Percentiles rank a stretch among this genome's conserved stretches.
phyloP scores from a whole-genome alignment of 495 filamentous ascomycete genomes.

The Penicillium bialowiezense region DNA sequence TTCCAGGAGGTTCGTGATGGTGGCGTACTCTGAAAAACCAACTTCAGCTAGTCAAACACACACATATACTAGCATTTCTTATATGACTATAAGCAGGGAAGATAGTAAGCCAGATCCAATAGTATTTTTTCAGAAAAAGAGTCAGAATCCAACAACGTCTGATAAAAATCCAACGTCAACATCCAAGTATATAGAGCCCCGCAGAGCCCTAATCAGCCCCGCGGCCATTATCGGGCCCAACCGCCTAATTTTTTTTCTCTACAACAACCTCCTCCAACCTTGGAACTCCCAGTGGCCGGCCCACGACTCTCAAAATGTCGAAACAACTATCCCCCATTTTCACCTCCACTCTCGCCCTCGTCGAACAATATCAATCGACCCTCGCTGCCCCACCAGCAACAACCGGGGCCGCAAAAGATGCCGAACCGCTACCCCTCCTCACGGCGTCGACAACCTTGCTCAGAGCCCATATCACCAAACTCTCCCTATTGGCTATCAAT shows the following conservation, averaged over 20 bases:
- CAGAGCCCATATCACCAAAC: constrained; percentile 78
- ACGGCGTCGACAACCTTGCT: constrained; percentile 64
- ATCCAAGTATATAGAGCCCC: no score
- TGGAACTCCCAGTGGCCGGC: not conserved
- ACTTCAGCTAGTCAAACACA: no score
- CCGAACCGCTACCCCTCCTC: constrained; percentile 55
- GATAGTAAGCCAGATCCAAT: no score
- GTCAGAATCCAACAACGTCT: no score
- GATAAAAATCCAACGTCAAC: no score
- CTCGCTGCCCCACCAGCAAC: constrained; percentile 21
- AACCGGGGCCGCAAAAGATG: constrained; percentile 35
- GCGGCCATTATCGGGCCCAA: constrained; percentile 21
- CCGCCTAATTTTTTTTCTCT: constrained; percentile 27
- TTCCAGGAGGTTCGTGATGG: no score
- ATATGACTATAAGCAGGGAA: no score
- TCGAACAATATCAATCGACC: constrained; percentile 39
- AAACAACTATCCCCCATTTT: constrained; percentile 32
- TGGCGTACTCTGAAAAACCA: no score
- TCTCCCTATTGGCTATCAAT: constrained; percentile 80
- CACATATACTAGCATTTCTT: no score
- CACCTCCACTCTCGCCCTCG: constrained; percentile 29
- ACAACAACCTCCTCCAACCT: constrained; percentile 2
- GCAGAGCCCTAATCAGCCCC: constrained; percentile 39
- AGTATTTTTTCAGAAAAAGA: no score
- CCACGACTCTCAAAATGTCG: constrained; percentile 32